Base-by-base conservation (phyloP, 305 asterid species). In the Stenogyne calaminthoides region DNA sequence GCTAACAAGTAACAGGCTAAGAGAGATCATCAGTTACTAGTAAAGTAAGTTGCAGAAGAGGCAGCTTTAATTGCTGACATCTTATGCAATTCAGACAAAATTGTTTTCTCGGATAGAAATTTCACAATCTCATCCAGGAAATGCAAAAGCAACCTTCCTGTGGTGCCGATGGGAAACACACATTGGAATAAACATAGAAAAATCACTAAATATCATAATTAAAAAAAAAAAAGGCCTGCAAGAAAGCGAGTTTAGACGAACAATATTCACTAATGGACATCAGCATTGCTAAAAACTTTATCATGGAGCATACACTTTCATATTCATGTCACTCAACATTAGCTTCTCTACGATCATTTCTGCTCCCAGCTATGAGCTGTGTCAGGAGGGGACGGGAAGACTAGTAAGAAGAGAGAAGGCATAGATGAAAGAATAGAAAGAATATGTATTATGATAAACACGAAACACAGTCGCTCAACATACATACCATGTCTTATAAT, bases 301-400 rank as follows among this genome's bases (percentile, higher is more conserved):
- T 32, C 37, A 32, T 1, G 19, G 25, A 15, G 32, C 37, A 40
- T 52, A 39, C 47, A 39, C 44, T 9, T 36, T 8, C 34, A 54
- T 54, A 34, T 39, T 14, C 61, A 32, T 39, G 56, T 16, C 79
- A 46, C 32, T 37, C 56, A 27, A 60, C 60, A 39, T 19, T 20
- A 55, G 49, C 81, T 39, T 55, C 63, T 61, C 67, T 29, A 7
- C 9, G 51, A 20, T 15, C 47, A 70, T 49, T 69, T 52, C 76
- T 67, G 62, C 78, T 34, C 16, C 73, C 76, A 62, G 58, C 72
- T 37, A 65, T 8, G 7, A 64, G 68, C 79, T 32, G 39, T 1
- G 6, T 5, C 44, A 34, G 36, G 36, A 32, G 36, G 36, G 36
- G 36, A 5, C 36, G 36, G 4, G 46, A 19, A 44, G 12, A 27